These are phyloP conservation scores for Senna siamea DNA, from an alignment of 306 rosid species.

Conservation along the genomic window DNA sequence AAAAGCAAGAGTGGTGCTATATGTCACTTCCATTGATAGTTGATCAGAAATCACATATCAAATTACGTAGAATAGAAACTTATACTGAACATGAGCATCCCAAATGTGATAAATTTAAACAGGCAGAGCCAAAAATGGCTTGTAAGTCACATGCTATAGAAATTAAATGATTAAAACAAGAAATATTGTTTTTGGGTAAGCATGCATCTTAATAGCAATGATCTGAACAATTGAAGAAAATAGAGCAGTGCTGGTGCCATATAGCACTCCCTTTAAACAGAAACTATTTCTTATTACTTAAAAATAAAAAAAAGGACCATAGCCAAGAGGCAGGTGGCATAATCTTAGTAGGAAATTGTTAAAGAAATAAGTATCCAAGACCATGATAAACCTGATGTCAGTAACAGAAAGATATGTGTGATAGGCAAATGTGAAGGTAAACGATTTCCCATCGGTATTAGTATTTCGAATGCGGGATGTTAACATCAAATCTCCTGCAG, in stretches of 20 bases:
- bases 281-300: not conserved
- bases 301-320: not conserved
- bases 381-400: conserved; percentile 60
- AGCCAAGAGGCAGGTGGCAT: not conserved
- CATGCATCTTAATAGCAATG: not conserved
- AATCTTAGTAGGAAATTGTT: conserved; percentile 6
- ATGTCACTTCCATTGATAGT: too few relatives aligned
- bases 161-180: not conserved
- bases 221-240: not conserved
- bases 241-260: not conserved
- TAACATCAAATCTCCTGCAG: conserved; percentile 69
- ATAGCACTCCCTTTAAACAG: not conserved
- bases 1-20: conserved; percentile 16
- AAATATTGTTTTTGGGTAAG: not conserved
- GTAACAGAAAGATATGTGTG: conserved; percentile 65
- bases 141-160: not conserved
- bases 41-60: not conserved
- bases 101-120: too few relatives aligned
- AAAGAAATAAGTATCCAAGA: conserved; percentile 12
- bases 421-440: conserved; percentile 78
- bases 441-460: conserved; percentile 68
- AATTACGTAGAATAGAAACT: not conserved
- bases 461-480: conserved; percentile 83
- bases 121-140: not conserved
- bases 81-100: not conserved